These are phyloP conservation scores for Pestalotiopsis sp. DNA, from an alignment of 2,329 filamentous ascomycete genomes.

Conservation along the genomic window DNA sequence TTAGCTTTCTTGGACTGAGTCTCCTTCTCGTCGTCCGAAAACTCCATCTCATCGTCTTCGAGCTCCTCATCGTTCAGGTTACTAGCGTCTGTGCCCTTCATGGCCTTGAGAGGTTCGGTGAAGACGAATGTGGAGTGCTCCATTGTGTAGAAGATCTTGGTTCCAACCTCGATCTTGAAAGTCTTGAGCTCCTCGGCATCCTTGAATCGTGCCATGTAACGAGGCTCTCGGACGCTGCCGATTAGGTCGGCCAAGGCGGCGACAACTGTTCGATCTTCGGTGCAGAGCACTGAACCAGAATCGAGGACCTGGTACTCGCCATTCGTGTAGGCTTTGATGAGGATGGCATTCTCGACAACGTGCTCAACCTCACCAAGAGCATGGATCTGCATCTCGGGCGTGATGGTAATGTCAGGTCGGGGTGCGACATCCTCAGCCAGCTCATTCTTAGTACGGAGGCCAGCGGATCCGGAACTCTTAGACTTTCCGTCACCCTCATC, in stretches of 20 bases:
- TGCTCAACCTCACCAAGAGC: slow-evolving; percentile 74
- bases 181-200: slow-evolving; percentile 67
- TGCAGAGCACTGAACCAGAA: slow-evolving; percentile 79
- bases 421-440: slow-evolving; percentile 61
- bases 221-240: slow-evolving; percentile 79
- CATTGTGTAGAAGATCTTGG: slow-evolving; percentile 76
- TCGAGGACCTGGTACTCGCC: slow-evolving; percentile 87
- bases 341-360: slow-evolving; percentile 74
- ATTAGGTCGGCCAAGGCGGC: slow-evolving; percentile 84
- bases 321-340: slow-evolving; percentile 76
- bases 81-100: slow-evolving; percentile 91
- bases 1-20: slow-evolving; percentile 77
- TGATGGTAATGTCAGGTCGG: slow-evolving; percentile 78
- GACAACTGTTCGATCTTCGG: slow-evolving; percentile 71
- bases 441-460: slow-evolving; percentile 82
- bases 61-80: slow-evolving; percentile 95
- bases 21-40: slow-evolving; percentile 95
- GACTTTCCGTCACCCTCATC: slow-evolving; percentile 65
- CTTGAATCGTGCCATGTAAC: slow-evolving; percentile 80
- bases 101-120: slow-evolving; percentile 73
- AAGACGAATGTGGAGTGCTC: slow-evolving; percentile 82
- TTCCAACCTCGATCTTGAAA: slow-evolving; percentile 66
- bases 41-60: slow-evolving; percentile 83
- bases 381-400: slow-evolving; percentile 72
- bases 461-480: slow-evolving; percentile 39